phyloP scores from a whole-genome alignment of 129 eudicot species.

The Helichrysum umbraculigerum region DNA sequence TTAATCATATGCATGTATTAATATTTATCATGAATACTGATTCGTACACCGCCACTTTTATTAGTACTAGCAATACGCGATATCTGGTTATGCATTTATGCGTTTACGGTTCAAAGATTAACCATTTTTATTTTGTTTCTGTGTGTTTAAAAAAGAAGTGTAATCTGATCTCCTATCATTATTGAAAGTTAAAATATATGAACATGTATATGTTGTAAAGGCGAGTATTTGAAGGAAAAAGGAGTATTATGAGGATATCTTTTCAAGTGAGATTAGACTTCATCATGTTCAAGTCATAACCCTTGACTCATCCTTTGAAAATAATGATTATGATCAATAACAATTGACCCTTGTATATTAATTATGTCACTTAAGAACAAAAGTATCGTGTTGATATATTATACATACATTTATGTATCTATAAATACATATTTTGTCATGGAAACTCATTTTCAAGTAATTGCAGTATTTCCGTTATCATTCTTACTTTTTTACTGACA shows the following conservation, averaged over 20 bases:
- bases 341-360: not conserved
- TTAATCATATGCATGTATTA: too few relatives aligned
- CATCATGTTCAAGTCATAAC: constrained; percentile 19
- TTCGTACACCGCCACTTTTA: too few relatives aligned
- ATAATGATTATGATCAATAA: constrained; percentile 26
- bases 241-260: constrained; percentile 18
- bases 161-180: not conserved
- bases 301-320: constrained; percentile 30
- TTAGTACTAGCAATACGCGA: too few relatives aligned
- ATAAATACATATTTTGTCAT: too few relatives aligned
- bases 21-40: too few relatives aligned
- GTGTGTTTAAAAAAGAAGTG: not conserved
- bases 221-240: constrained; percentile 24
- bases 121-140: not conserved
- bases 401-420: too few relatives aligned
- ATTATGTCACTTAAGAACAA: not conserved
- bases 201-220: not conserved
- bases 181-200: not conserved
- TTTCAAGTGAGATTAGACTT: constrained; percentile 24
- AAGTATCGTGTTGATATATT: not conserved
- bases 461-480: too few relatives aligned
- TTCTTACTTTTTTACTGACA: too few relatives aligned
- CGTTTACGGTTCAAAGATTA: too few relatives aligned
- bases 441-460: too few relatives aligned
- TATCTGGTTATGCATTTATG: too few relatives aligned